Evolutionary conservation across 768 basidiomycete species (phyloP).

Genomic region (Lactifluus piperatus): DNA sequence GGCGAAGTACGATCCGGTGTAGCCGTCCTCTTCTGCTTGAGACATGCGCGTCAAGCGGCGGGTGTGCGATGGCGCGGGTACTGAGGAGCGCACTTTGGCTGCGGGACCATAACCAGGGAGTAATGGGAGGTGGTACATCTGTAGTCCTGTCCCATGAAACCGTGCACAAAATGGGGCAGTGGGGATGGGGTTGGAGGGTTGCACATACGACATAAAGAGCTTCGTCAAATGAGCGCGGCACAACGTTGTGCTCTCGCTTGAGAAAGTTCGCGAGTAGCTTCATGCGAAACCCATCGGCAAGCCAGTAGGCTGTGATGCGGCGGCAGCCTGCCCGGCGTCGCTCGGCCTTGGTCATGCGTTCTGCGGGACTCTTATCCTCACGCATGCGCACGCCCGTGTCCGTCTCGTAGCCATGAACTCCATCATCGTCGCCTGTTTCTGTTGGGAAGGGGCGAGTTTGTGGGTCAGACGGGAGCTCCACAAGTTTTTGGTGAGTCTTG

Average conservation of each 20-base stretch:
- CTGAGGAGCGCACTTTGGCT: constrained; percentile 80
- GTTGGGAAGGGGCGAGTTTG: constrained; percentile 61
- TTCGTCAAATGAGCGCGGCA: constrained; percentile 83
- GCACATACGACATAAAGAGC: constrained; percentile 83
- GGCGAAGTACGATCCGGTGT: constrained; percentile 77
- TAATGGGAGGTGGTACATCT: constrained; percentile 90
- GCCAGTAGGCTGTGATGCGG: constrained; percentile 82
- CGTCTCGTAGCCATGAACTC: constrained; percentile 54
- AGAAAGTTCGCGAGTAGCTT: constrained; percentile 77
- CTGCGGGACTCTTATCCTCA: constrained; percentile 73
- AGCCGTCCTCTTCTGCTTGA: constrained; percentile 85
- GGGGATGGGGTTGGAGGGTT: background rate
- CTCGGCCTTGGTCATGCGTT: constrained; percentile 84
- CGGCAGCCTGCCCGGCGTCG: constrained; percentile 72
- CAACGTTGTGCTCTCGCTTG: constrained; percentile 90
- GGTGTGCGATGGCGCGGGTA: constrained; percentile 41
- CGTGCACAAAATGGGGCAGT: background rate
- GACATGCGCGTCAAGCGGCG: constrained; percentile 60
- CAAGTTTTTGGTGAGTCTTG: constrained; percentile 87
- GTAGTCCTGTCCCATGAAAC: background rate
- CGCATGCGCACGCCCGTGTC: constrained; percentile 35
- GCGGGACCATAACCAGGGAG: constrained; percentile 85
- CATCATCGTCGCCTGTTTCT: constrained; percentile 32
- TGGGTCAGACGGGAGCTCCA: constrained; percentile 81
- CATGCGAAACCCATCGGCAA: constrained; percentile 79